Base-by-base conservation (phyloP, 306 rosid species). In the Lathyrus tuberosus region DNA sequence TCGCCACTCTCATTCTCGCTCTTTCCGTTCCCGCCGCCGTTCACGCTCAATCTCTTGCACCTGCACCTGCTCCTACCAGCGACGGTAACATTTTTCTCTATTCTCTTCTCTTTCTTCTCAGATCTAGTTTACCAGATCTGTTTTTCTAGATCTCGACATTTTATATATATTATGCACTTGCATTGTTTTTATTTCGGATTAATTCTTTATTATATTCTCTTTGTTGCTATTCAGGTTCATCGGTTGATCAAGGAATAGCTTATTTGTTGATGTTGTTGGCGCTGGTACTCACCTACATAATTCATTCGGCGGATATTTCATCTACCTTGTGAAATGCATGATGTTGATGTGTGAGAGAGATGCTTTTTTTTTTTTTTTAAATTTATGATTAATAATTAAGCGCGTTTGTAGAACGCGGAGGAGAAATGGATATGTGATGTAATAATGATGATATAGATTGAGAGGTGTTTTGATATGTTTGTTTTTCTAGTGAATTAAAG, bases 161-260 rank as follows among this genome's bases (percentile, higher is more conserved):
- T 1, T 49, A 17, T 49, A 16, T 13, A 44, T 3, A 40, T 40
- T 0, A 31, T 31, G 59, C 22, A 53, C 33, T 52, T 44, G 31
- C 40, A 41, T 28, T 74, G 18, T 56, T 31, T 12, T 8, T 51
- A 30, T 66, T 31, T 17, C 5, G 15, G 13, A 16, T 52, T 31
- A 10, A 37, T 37, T 51, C 37, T 10, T 64, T 7, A 6, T 46
- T 3, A 7, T 26, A 0, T 24, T 18, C 2, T 74, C 15, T 41
- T 26, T 60, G 53, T 67, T 40, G 22, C 10, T 6, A 16, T 64
- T 65, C 82, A 87, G 92, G 96, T 20, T 68, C 81, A 5, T 70
- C 84, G 20, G 72, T 89, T 59, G 96, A 87, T 72, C 96, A 87
- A 76, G 90, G 92, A 62, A 71, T 89, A 65, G 96, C 96, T 1